Evolutionary conservation across 2,329 filamentous ascomycete genomes (phyloP), one percentile per base, ranked within the genome.

Genomic region (Dendryphion nanum): DNA sequence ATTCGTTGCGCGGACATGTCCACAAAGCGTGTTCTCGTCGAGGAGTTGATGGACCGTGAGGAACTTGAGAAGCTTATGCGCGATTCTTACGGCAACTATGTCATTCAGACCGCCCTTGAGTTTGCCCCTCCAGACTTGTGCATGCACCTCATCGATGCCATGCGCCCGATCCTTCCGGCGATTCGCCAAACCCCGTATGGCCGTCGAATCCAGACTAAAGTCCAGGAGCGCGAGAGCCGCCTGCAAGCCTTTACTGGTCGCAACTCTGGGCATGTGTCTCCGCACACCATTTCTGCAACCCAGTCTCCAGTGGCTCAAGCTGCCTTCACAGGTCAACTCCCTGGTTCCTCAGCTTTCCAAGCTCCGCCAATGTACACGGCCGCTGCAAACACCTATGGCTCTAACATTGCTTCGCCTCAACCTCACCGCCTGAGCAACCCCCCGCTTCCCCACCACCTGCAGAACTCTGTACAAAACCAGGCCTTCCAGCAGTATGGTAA

Each of bases 1-100:
- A 71, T 97, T 42, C 89, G 93, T 40, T 95, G 89, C 61, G 84
- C 90, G 23, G 81, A 86, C 43, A 74, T 81, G 17, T 73, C 78
- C 7, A 85, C 85, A 35, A 89, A 85, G 62, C 85, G 89, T 53
- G 76, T 83, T 65, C 83, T 98, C 69, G 85, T 96, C 41, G 80
- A 86, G 23, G 93, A 97, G 71, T 83, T 98, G 60, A 74, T 85
- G 34, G 63, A 70, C 6, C 78, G 83, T 3, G 76, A 77, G 41
- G 89, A 95, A 69, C 84, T 97, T 45, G 89, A 96, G 57, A 84
- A 84, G 49, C 82, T 96, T 51, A 79, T 98, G 42, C 86, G 89
- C 29, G 93, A 98, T 67, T 89, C 85, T 0, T 98, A 88, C 60
- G 93, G 89, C 64, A 98, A 98, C 71, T 98, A 98, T 58, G 93